Evolutionary conservation across 805 yeast genomes (phyloP), one percentile per base, ranked within the genome.

Genomic region (Kregervanrija delftensis): DNA sequence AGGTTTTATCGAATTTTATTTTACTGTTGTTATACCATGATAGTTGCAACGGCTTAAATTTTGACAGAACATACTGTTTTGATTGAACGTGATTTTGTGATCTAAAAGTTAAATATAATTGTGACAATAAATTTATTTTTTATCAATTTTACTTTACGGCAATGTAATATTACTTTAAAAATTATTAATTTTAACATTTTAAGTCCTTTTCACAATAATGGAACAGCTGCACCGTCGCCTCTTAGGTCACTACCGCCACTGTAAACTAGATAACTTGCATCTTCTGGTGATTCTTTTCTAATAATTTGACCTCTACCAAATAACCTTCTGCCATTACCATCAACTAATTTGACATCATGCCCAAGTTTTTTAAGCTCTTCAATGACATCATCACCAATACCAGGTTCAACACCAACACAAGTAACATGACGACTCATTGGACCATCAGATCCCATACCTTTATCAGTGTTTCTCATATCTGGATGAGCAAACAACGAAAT

Each of bases 181-280:
- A 22, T 5, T 22, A 22, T 22, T 22, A n/a, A 22, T 6, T 22
- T 22, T 6, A 22, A 6, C 28, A 13, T 12, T 8, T 12, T 12
- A 11, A 6, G 34, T 12, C 2, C 13, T 32, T 32, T 5, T 33
- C 22, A 49, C 10, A 47, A 5, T 6, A 69, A 64, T 5, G 87
- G 80, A 12, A 74, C 74, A 10, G 91, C 81, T 2, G 84, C 83
- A 8, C 95, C 95, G 60, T 86, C 95, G n/a, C 90, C 95, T 43
- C 95, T 71, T n/a, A 70, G 73, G 52, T 86, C 95, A 44, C 85
- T 77, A 1, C 95, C 95, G 10, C 77, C 95, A 35, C 81, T 67
- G 58, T 76, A 81, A 2, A 80, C 71, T 34, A 73, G 60, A n/a
- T 62, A 58, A 8, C 39, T 49, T 12, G 35, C 43, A 35, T 49